Base-by-base conservation (phyloP, 169 alveolate species). In the Eimeria brunetti region DNA sequence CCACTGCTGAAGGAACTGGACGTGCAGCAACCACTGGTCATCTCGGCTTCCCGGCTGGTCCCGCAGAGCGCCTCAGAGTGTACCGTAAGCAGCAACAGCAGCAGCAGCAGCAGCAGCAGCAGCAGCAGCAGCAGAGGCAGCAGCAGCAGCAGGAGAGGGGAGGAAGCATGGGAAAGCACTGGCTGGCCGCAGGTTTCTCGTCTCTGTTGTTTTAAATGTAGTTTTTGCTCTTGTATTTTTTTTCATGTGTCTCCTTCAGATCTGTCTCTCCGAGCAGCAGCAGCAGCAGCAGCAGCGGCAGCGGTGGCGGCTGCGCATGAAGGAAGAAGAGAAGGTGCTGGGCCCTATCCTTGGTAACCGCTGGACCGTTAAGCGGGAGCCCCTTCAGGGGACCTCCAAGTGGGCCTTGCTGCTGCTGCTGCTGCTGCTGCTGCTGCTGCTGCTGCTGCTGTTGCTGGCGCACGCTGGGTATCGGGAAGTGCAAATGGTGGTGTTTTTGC, bases 211-310 rank as follows among this genome's bases (percentile, higher is more conserved):
- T 12, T 33, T 9, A 38, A 12, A 58, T 60, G 14, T 33, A 51
- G 69, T 20, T 18, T 9, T 1, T 1, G 18, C 24, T 64, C 9
- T 16, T 78, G 67, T 78, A 44, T 71, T 84, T 18, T 46, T 5
- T 5, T 14, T 58, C 16, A 18, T 84, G 78, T n/a, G 44, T 49
- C 12, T 36, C 44, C 49, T 12, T 7, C 90, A 90, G 95, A n/a
- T 90, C 36, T 90, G 95, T 64, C 58, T 90, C 24, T 24, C 67
- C 49, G 95, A 90, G 60, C 95, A 90, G 80, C 95, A 90, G 89
- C 71, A 81, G 44, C 89, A 78, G 84, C 89, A 90, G 73, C 89
- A 78, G 41, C 95, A 83, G 84, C 41, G 90, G 58, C 95, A 90
- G 71, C 67, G 76, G 24, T 90, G 95, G 95, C 95, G 95, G 30